A percentile compares a stretch with the other conserved stretches of the same genome.
phyloP scores from a whole-genome alignment of 23 red algal species.

The Gracilaria domingensis region DNA sequence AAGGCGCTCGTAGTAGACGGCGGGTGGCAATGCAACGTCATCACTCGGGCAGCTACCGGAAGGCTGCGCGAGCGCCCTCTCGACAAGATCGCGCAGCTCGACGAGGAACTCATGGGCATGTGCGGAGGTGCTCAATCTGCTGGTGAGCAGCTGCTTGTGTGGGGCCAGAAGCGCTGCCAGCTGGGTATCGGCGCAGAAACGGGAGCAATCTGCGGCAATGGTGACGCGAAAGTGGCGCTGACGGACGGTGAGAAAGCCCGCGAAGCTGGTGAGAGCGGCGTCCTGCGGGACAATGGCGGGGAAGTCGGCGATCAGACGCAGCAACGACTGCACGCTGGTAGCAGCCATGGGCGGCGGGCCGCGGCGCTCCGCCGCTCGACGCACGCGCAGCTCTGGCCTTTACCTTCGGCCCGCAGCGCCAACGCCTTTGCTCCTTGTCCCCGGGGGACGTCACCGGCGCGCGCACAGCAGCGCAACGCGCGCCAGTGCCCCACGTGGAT shows the following conservation, averaged over 20 bases:
- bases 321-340: neutral
- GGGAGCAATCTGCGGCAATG: conserved; percentile 41
- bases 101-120: conserved; percentile 63
- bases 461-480: no score
- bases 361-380: no score
- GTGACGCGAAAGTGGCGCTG: conserved; percentile 50
- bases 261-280: conserved; percentile 14
- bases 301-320: conserved; percentile 45
- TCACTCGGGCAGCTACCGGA: neutral
- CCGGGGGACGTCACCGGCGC: no score
- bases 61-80: neutral
- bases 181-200: conserved; percentile 14
- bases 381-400: no score
- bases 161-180: conserved; percentile 30
- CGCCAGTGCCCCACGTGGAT: no score
- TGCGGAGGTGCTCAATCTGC: conserved; percentile 2
- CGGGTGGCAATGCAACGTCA: conserved; percentile 40
- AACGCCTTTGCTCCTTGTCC: no score
- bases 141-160: neutral
- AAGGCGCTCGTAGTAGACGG: conserved; percentile 69
- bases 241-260: conserved; percentile 40
- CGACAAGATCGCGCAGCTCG: conserved; percentile 58
- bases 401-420: no score
- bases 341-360: neutral
- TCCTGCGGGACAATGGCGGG: conserved; percentile 41